Evolutionary conservation across 352 stramenopile species (phyloP).

Genomic region (Pythium scleroteichum): DNA sequence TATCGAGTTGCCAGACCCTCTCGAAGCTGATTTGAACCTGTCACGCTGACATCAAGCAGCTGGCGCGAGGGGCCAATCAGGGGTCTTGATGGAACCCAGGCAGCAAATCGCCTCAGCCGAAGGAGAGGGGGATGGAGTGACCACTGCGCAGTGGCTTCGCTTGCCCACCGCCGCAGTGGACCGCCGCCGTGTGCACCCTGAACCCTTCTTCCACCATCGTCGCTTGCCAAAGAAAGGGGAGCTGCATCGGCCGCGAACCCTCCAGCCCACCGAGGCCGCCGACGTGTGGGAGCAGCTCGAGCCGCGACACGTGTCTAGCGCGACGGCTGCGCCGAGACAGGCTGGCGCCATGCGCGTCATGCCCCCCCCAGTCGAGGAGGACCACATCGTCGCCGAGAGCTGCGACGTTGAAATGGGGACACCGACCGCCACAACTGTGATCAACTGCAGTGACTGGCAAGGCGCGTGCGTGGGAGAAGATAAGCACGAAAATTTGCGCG

Average conservation of each 20-base stretch:
- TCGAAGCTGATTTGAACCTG: neutral
- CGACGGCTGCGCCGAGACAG: neutral
- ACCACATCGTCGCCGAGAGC: constrained; percentile 13
- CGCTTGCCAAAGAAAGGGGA: neutral
- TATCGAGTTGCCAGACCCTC: neutral
- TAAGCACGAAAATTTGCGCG: neutral
- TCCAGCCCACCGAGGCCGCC: neutral
- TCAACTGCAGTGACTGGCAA: constrained; percentile 11
- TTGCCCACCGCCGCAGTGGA: neutral
- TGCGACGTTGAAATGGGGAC: constrained; percentile 25
- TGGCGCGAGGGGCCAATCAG: constrained; percentile 13
- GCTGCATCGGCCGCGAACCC: neutral
- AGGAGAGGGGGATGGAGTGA: constrained; percentile 16
- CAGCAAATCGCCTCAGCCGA: neutral
- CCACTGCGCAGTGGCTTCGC: neutral
- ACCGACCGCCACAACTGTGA: constrained; percentile 3
- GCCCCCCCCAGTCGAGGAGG: neutral
- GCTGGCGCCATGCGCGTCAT: constrained; percentile 19
- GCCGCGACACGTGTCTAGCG: neutral
- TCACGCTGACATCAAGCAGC: constrained; percentile 14
- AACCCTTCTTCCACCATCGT: constrained; percentile 14
- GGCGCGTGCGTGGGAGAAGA: neutral
- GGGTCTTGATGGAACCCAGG: constrained; percentile 4
- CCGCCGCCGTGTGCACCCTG: constrained; percentile 2
- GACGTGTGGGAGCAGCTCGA: neutral